Evolutionary conservation across 1,139 yeast species (phyloP).

Genomic region (Taiozyma sp.): DNA sequence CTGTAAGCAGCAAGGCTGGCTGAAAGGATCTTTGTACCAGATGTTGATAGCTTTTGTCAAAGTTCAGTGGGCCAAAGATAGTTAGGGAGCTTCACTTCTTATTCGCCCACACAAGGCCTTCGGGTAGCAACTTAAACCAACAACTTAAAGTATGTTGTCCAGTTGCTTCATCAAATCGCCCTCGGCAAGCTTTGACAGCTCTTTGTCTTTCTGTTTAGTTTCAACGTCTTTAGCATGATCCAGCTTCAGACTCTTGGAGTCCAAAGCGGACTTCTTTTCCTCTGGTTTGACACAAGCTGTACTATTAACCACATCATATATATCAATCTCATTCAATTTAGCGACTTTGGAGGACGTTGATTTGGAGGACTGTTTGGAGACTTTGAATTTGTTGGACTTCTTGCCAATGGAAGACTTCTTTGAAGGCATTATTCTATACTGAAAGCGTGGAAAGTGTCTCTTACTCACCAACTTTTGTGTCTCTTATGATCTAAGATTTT

Average conservation of each 20-base stretch:
- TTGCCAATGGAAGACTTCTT: constrained; percentile 2
- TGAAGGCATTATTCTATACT: constrained; percentile 5
- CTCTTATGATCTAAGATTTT: neutral
- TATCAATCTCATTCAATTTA: constrained; percentile 30
- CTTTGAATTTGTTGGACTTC: constrained; percentile 10
- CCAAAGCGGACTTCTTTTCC: constrained; percentile 28
- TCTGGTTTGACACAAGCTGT: constrained; percentile 12
- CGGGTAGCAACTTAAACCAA: neutral
- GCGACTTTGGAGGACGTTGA: constrained; percentile 33
- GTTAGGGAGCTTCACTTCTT: neutral
- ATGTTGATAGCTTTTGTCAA: neutral
- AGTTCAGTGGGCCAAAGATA: neutral
- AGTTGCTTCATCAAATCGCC: constrained; percentile 50
- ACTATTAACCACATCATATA: constrained; percentile 30
- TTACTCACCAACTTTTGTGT: neutral
- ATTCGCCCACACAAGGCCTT: neutral
- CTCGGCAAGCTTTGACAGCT: constrained; percentile 39
- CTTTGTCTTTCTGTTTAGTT: constrained; percentile 34
- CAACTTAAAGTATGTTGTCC: constrained; percentile 32
- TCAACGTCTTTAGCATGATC: constrained; percentile 40
- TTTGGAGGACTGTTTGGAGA: constrained; percentile 14
- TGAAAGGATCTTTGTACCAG: too few relatives aligned
- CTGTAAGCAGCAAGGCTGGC: neutral
- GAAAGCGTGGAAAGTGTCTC: neutral
- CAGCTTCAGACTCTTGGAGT: constrained; percentile 27